Base-by-base conservation (phyloP, 345 rosid genomes). In the Moricandia arvensis region DNA sequence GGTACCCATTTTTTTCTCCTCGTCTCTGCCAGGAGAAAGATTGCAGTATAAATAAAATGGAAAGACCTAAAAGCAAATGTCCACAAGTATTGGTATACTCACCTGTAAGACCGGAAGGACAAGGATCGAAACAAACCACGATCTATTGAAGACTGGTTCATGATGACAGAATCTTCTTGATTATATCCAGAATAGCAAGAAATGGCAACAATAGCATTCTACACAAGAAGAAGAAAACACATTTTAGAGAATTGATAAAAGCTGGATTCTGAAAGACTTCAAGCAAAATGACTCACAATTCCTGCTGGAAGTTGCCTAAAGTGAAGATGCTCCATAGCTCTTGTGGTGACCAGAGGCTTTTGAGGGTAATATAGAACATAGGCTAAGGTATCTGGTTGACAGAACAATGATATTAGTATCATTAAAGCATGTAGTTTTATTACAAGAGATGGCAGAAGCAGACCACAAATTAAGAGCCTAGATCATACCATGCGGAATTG, bases 251-350 rank as follows among this genome's bases (percentile, higher is more conserved):
- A n/a, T 54, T 69, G 7, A 53, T n/a, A 18, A 16, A 45, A 68
- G 63, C 24, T 10, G 69, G 67, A 73, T 27, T 24, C 45, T 27
- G 41, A 68, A 70, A 59, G 21, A 43, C 73, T 71, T 21, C 8
- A 21, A 49, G 13, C 27, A 31, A 57, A 73, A 64, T 53, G 64
- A 75, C 85, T 85, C 78, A 95, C 99, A 86, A 92, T 95, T 83
- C 99, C 99, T 43, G 99, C 99, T 21, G 97, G 99, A 82, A 95
- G 97, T 82, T 95, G 97, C 93, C 97, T 85, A 75, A 95, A 95
- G 81, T 95, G 99, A 68, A 95, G 99, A 72, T 95, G 99, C 81
- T 95, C 99, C 99, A 95, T 95, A 68, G 97, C 99, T 73, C 97
- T 85, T 58, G 99, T 95, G 55, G 99, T 95, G 79, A 95, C 99